Evolutionary conservation across 192 early-diverging fungal genomes (phyloP), one percentile per base, ranked within the genome.

Genomic region (Tieghemiomyces parasiticus): DNA sequence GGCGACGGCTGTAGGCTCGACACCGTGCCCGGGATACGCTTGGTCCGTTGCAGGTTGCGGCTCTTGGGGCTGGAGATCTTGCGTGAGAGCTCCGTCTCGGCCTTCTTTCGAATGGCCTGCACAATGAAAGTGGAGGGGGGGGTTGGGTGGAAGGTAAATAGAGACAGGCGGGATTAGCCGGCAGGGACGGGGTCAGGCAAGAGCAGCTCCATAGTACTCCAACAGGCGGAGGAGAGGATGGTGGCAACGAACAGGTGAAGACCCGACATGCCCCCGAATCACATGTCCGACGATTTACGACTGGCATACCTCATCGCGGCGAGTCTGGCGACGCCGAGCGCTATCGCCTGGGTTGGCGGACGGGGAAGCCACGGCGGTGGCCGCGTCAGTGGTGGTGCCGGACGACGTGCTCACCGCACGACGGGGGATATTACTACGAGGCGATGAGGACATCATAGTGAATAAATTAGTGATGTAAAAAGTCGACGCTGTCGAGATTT

Each of bases 1-100:
- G 89, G 82, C 0, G 85, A 79, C 22, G 92, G 91, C 44, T 82
- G 76, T 46, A 97, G 76, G 13, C 90, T 82, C 4, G 90, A 85
- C n/a, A 97, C 94, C 3, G 94, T 97, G 35, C 90, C 90, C 12
- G 71, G 60, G 0, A 71, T 62, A 0, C 55, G 63, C 1, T 62
- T 48, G 20, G 58, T 49, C 29, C 58, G 61, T 26, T 67, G 74
- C 60, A 67, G 68, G 12, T 68, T 58, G 2, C 64, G 60, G 4
- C 55, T 52, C n/a, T 62, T 66, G 2, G 63, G 60, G 24, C 52
- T 52, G 52, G 62, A 48, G 44, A 70, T 68, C 68, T 82, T 85
- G 66, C 79, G 82, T 64, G 72, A 81, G 19, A 87, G 69, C 55
- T 85, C 85, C 29, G 80, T 73, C 63, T 85, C 85, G 53, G 83